These are phyloP conservation scores for Ziziphus jujuba DNA, from an alignment of 306 rosid genomes.

Conservation along the genomic window DNA sequence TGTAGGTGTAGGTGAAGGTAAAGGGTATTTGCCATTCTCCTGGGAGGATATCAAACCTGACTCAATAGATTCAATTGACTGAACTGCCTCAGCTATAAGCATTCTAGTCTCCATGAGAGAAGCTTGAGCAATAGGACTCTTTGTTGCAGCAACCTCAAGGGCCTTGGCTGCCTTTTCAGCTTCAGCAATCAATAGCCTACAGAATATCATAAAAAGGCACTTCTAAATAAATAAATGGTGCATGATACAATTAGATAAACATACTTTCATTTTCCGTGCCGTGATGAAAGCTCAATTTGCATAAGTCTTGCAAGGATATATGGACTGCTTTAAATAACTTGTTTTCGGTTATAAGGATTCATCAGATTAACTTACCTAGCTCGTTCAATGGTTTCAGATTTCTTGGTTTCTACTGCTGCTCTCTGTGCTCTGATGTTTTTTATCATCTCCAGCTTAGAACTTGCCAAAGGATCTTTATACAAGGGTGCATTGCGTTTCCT, in stretches of 20 bases:
- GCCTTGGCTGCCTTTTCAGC: constrained; percentile 94
- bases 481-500: constrained; percentile 58
- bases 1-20: constrained; percentile 31
- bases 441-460: constrained; percentile 90
- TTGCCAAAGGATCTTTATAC: constrained; percentile 82
- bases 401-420: constrained; percentile 61
- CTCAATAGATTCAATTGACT: constrained; percentile 67
- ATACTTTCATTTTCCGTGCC: too few species aligned
- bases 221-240: background rate
- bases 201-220: constrained; percentile 20
- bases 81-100: constrained; percentile 92
- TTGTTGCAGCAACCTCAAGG: constrained; percentile 80
- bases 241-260: background rate
- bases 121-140: constrained; percentile 75
- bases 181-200: constrained; percentile 86
- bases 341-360: background rate
- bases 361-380: constrained; percentile 59
- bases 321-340: background rate
- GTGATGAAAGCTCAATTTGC: too few species aligned
- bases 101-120: constrained; percentile 82
- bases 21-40: constrained; percentile 34
- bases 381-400: constrained; percentile 66
- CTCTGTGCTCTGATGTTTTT: constrained; percentile 83
- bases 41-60: constrained; percentile 26
- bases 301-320: background rate